Base-by-base conservation (phyloP, 768 basidiomycete species). In the Trametes gibbosa region DNA sequence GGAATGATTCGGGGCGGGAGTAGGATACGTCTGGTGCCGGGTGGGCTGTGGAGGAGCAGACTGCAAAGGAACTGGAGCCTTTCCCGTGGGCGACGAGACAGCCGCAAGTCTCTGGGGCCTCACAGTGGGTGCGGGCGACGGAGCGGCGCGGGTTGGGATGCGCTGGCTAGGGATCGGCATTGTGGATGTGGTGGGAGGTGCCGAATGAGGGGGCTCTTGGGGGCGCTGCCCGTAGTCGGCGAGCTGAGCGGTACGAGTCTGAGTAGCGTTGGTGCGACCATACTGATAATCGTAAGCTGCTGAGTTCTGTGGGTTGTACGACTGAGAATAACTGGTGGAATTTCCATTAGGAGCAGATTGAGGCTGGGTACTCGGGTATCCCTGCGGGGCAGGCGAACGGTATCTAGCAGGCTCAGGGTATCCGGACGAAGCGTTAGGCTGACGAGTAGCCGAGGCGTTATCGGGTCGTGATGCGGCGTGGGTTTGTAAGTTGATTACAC, bases 391-490 rank as follows among this genome's bases (percentile, higher is more conserved):
- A 53, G 65, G 62, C 16, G 66, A 64, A 40, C 69, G 69, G 62
- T 70, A 69, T 68, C 68, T 66, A 51, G 57, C 43, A 1, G 52
- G 53, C 21, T 70, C 68, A 27, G 69, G 68, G 65, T 69, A 70
- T 69, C 64, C 69, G 23, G 66, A 53, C 34, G 64, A 40, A 13
- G 57, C 60, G 35, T 64, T 61, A 57, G 56, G 51, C 24, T 66
- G 63, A 41, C 66, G 68, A 61, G 63, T 40, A 14, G 59, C 23
- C 29, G 66, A 62, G 47, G 46, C 62, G 43, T 62, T 65, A 50
- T 70, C 69, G 21, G 58, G 55, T 64, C 69, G 69, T 69, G 65
- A 66, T 24, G 61, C 29, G 51, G 57, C 63, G 34, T 66, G 61
- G 53, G 63, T 29, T 41, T 63, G 68, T 3, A 64, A 27, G 49